Percentiles rank a stretch among this genome's conserved stretches.
These are phyloP conservation scores for Pichia exigua DNA, from an alignment of 805 yeast genomes.

Conservation along the genomic window DNA sequence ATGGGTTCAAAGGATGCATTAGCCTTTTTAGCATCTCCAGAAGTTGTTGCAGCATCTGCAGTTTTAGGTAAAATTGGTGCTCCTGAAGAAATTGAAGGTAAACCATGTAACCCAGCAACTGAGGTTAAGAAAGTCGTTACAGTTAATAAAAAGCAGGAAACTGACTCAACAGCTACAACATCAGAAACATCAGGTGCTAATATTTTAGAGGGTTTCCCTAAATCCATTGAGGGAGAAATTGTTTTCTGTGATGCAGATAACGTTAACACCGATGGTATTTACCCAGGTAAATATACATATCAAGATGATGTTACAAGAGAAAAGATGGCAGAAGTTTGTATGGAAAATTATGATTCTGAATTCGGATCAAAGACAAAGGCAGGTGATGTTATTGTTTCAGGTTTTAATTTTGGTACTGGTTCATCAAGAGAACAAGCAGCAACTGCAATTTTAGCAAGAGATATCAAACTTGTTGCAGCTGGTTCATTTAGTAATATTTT, in stretches of 20 bases:
- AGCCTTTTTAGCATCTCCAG: slow-evolving; percentile 95
- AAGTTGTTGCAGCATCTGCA: slow-evolving; percentile 97
- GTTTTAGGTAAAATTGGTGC: slow-evolving; percentile 90
- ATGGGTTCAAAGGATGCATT: slow-evolving; percentile 97
- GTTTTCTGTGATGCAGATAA: slow-evolving; percentile 95
- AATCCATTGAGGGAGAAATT: slow-evolving; percentile 79
- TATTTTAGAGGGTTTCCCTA: slow-evolving; percentile 87
- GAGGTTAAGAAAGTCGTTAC: slow-evolving; percentile 40
- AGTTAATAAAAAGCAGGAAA: slow-evolving; percentile 26
- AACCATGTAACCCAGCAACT: slow-evolving; percentile 37
- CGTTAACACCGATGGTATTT: slow-evolving; percentile 96
- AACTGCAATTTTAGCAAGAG: slow-evolving; percentile 92
- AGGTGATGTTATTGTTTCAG: slow-evolving; percentile 81
- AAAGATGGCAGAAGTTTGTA: slow-evolving; percentile 97
- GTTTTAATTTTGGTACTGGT: slow-evolving; percentile 97
- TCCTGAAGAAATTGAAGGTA: slow-evolving; percentile 76
- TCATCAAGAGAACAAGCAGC: slow-evolving; percentile 99
- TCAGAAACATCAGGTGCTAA: slow-evolving; percentile 46
- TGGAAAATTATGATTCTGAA: slow-evolving; percentile 96
- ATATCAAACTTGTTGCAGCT: slow-evolving; percentile 84
- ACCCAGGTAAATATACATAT: slow-evolving; percentile 98
- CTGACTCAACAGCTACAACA: slow-evolving; percentile 11
- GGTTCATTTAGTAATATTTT: slow-evolving; percentile 98
- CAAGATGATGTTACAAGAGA: slow-evolving; percentile 94
- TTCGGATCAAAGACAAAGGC: slow-evolving; percentile 74